Conservation (phyloP, 805 yeast species). For the Jamesozyma jinghongensis region DNA sequence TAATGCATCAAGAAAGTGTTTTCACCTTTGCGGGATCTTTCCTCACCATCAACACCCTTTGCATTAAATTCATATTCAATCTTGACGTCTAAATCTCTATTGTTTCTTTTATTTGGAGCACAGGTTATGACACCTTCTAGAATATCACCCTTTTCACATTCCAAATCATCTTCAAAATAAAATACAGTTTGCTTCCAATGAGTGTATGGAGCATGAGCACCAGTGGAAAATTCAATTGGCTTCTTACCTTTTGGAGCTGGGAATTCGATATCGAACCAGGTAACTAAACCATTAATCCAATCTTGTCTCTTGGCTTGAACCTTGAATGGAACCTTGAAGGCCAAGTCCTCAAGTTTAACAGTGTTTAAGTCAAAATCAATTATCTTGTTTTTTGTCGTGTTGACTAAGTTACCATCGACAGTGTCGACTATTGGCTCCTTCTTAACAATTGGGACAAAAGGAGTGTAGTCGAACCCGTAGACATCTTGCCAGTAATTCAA, state of each 20-base stretch:
- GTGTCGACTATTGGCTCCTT: constrained; percentile 92
- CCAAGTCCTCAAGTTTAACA: constrained; percentile 70
- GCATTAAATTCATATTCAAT: constrained; percentile 45
- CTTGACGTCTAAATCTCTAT: constrained; percentile 83
- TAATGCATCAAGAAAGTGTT: constrained; percentile 65
- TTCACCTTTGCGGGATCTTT: constrained; percentile 51
- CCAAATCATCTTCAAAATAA: constrained; percentile 74
- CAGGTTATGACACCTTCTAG: constrained; percentile 65
- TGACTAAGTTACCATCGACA: constrained; percentile 71
- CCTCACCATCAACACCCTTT: constrained; percentile 35
- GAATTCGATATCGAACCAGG: constrained; percentile 94
- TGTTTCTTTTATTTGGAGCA: constrained; percentile 68
- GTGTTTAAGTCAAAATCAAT: constrained; percentile 86
- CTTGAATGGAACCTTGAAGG: constrained; percentile 62
- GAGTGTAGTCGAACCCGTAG: constrained; percentile 92
- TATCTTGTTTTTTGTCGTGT: constrained; percentile 61
- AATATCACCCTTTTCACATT: constrained; percentile 64
- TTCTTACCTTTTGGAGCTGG: constrained; percentile 46
- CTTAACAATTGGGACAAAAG: constrained; percentile 79
- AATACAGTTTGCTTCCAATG: constrained; percentile 99
- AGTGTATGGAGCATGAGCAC: constrained; percentile 88
- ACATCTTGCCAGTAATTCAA: constrained; percentile 93
- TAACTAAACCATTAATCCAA: constrained; percentile 75
- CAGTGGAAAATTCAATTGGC: constrained; percentile 74
- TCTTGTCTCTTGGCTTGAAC: constrained; percentile 72